phyloP scores from a whole-genome alignment of 495 filamentous ascomycete genomes.

The Lasiosphaeris hirsuta region DNA sequence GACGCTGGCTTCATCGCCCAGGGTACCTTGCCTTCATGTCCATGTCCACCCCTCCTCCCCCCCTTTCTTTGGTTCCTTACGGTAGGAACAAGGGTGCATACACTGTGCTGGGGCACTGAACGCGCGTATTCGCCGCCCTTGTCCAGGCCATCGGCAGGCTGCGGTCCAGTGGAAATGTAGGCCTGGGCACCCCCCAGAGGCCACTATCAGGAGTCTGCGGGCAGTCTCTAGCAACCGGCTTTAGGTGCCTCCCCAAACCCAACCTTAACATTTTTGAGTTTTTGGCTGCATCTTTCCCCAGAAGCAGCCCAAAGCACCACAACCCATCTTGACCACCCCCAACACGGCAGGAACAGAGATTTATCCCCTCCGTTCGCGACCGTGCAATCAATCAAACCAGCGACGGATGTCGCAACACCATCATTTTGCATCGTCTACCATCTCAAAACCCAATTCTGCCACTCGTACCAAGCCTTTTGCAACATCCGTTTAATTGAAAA shows the following conservation, averaged over 20 bases:
- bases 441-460: slow-evolving; percentile 30
- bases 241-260: slow-evolving; percentile 18
- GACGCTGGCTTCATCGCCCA: not conserved
- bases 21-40: slow-evolving; percentile 7
- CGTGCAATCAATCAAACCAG: slow-evolving; percentile 27
- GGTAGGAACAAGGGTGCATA: not conserved
- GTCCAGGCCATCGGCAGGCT: not conserved
- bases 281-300: slow-evolving; percentile 7
- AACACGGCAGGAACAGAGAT: slow-evolving; percentile 29
- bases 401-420: slow-evolving; percentile 61
- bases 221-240: slow-evolving; percentile 8
- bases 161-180: slow-evolving; percentile 11
- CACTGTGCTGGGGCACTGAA: slow-evolving; percentile 1
- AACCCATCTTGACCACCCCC: slow-evolving; percentile 20
- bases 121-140: slow-evolving; percentile 7
- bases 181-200: slow-evolving; percentile 9
- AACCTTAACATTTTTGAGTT: slow-evolving; percentile 30
- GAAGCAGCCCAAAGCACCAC: slow-evolving; percentile 11
- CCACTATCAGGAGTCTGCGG: slow-evolving; percentile 8
- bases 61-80: not conserved
- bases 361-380: slow-evolving; percentile 26
- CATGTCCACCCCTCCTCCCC: not conserved
- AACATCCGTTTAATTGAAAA: slow-evolving; percentile 53
- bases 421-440: slow-evolving; percentile 58
- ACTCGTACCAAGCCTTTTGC: slow-evolving; percentile 29